Percentiles rank a stretch among this genome's conserved stretches.
phyloP scores from a whole-genome alignment of 2,329 filamentous ascomycete genomes.

The Aspergillus calidoustus region DNA sequence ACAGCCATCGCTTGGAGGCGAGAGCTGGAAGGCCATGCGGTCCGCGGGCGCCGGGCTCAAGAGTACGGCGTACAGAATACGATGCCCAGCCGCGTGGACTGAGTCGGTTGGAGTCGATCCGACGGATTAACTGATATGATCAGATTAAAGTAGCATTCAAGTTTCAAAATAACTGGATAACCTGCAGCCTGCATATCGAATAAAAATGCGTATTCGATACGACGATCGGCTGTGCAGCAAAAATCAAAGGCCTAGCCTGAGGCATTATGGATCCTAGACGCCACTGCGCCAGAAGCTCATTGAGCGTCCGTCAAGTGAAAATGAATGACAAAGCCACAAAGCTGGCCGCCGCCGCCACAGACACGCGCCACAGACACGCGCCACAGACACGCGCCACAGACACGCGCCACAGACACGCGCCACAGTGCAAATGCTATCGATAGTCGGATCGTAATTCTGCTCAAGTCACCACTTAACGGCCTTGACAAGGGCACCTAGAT shows the following conservation, averaged over 20 bases:
- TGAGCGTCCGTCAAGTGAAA: background rate
- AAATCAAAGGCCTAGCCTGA: background rate
- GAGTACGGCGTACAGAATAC: background rate
- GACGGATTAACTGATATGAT: background rate
- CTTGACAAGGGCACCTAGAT: background rate
- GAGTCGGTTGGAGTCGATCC: background rate
- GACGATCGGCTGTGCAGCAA: background rate
- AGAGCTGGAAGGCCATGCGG: background rate
- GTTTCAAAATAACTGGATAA: background rate
- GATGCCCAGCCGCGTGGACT: background rate
- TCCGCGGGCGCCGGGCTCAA: background rate
- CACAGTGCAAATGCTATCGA: background rate
- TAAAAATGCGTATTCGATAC: constrained; percentile 12
- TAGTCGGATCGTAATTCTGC: constrained; percentile 1
- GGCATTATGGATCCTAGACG: background rate
- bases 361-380: background rate
- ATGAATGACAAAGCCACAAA: background rate
- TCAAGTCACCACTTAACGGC: background rate
- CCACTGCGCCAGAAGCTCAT: background rate
- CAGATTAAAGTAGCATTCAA: background rate
- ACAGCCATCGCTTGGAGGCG: background rate
- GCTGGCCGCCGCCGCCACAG: background rate
- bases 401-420: background rate
- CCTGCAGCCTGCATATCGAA: constrained; percentile 5
- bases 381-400: no score